phyloP scores from a whole-genome alignment of 352 stramenopile genomes.

The Blastocystis sp. region DNA sequence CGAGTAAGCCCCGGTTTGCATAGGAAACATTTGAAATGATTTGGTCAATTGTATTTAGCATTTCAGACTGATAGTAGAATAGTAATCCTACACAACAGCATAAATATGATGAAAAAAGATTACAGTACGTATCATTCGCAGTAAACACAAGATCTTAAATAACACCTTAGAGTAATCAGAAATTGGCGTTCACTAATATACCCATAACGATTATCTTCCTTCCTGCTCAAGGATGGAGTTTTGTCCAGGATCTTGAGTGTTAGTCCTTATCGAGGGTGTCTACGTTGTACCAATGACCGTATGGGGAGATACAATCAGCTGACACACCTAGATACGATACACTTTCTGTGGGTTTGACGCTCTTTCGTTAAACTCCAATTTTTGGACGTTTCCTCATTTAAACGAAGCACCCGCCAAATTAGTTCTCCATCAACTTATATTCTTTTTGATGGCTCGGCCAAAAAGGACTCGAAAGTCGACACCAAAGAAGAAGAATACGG shows the following conservation, averaged over 20 bases:
- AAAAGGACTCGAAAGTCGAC: background rate
- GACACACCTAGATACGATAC: constrained; percentile 38
- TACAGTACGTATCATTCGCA: too few species aligned
- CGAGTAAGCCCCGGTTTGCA: background rate
- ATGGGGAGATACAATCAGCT: constrained; percentile 57
- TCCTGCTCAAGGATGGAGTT: background rate
- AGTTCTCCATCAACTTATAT: background rate
- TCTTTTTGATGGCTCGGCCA: background rate
- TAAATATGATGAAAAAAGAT: too few species aligned
- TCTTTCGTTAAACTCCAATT: background rate
- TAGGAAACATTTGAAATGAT: background rate
- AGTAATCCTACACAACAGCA: background rate
- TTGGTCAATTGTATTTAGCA: background rate
- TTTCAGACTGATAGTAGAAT: background rate
- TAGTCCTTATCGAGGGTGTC: constrained; percentile 56
- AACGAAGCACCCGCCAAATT: constrained; percentile 52
- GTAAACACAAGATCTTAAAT: too few species aligned
- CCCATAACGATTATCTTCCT: constrained; percentile 13
- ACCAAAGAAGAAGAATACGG: background rate
- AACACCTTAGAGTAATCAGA: too few species aligned
- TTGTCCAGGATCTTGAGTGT: background rate
- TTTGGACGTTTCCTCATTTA: constrained; percentile 15
- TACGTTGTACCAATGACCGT: constrained; percentile 57
- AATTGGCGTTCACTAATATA: background rate
- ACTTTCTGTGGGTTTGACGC: background rate